Conservation (phyloP, 345 rosid genomes). For the Cardiospermum halicacabum region DNA sequence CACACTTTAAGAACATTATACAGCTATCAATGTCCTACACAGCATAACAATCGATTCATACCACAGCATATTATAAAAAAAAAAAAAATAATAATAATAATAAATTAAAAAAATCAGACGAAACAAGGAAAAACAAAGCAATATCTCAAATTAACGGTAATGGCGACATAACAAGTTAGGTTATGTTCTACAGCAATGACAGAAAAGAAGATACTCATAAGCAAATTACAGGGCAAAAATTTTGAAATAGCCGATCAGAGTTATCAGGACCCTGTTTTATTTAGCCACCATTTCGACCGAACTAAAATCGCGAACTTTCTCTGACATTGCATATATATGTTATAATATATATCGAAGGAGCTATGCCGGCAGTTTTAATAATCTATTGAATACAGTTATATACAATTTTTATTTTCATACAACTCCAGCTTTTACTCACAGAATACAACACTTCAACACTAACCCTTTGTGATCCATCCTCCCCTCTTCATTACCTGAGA, state of each 20-base stretch:
- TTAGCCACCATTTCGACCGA: conserved; percentile 29
- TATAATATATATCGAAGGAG: conserved; percentile 11
- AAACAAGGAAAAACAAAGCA: neutral
- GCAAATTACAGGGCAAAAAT: neutral
- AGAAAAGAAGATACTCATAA: neutral
- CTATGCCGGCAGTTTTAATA: conserved; percentile 21
- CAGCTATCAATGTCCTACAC: no score
- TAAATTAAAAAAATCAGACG: no score
- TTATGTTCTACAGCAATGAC: conserved; percentile 3
- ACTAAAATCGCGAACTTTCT: conserved; percentile 20
- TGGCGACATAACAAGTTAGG: neutral
- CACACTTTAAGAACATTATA: no score
- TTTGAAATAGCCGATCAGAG: conserved; percentile 5
- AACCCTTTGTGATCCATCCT: conserved; percentile 82
- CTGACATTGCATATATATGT: conserved; percentile 13
- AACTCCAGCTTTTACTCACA: conserved; percentile 32
- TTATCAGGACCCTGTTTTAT: conserved; percentile 24
- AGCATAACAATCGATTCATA: no score
- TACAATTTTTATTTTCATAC: conserved; percentile 26
- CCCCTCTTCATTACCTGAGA: conserved; percentile 81
- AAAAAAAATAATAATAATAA: neutral
- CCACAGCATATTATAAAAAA: neutral
- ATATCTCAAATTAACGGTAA: conserved; percentile 6
- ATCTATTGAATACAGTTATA: conserved; percentile 21
- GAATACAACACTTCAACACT: conserved; percentile 67